These are phyloP conservation scores for Oryza brachyantha DNA, from an alignment of 176 grass and related monocot species.

Conservation along the genomic window DNA sequence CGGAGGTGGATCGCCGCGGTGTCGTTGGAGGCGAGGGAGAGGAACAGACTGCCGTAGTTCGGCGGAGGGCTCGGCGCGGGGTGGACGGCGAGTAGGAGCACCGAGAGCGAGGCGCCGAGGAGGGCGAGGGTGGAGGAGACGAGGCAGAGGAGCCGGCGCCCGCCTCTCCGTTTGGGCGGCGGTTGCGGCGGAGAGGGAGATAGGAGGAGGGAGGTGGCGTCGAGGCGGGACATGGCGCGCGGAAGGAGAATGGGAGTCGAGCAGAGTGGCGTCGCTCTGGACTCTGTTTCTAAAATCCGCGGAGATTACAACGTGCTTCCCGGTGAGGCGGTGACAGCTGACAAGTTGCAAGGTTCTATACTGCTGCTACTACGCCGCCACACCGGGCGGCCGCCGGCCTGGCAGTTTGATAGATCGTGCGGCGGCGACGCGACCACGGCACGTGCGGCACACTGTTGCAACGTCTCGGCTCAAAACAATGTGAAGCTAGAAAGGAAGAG, in stretches of 20 bases:
- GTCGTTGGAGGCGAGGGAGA: conserved; percentile 62
- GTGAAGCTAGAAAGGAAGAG: too few species aligned
- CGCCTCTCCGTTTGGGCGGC: background rate
- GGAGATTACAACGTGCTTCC: too few species aligned
- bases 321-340: too few species aligned
- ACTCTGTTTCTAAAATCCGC: too few species aligned
- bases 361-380: too few species aligned
- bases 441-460: too few species aligned
- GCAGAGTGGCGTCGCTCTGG: background rate
- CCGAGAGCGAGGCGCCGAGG: background rate
- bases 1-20: conserved; percentile 68
- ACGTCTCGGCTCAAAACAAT: too few species aligned
- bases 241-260: background rate
- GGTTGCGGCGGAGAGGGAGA: background rate
- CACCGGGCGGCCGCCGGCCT: too few species aligned
- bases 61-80: background rate
- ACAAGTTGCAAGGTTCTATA: too few species aligned
- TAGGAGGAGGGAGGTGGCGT: conserved; percentile 30
- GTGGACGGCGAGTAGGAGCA: conserved; percentile 2
- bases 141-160: conserved; percentile 9
- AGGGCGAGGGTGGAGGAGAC: background rate
- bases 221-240: conserved; percentile 33
- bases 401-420: too few species aligned
- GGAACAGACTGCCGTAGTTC: conserved; percentile 59
- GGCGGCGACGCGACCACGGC: too few species aligned